Evolutionary conservation across 148 eudicot genomes (phyloP).

Genomic region (Rhododendron ovatum): DNA sequence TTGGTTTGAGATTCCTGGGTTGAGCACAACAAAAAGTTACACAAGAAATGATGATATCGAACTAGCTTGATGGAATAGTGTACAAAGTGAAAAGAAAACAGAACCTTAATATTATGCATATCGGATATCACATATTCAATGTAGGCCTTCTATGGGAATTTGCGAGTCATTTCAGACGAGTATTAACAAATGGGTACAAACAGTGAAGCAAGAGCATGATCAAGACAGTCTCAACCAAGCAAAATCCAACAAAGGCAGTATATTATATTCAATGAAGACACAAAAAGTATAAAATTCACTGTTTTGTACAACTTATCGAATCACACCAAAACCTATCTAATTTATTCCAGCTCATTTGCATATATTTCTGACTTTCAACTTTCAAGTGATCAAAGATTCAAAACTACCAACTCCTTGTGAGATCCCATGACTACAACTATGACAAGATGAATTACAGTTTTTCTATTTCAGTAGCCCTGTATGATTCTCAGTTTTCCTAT

Average conservation of each 20-base stretch:
- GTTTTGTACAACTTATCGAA: not conserved
- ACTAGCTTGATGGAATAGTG: not conserved
- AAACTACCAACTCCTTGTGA: not conserved
- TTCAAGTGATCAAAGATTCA: not conserved
- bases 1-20: not conserved
- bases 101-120: not conserved
- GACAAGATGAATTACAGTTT: not conserved
- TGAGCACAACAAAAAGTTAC: not conserved
- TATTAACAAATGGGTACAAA: not conserved
- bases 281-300: not conserved
- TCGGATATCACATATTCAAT: not conserved
- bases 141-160: not conserved
- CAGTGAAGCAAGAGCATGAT: not conserved
- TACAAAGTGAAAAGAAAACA: not conserved
- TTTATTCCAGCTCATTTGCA: not conserved
- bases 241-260: not conserved
- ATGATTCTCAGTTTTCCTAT: not conserved
- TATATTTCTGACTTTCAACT: not conserved
- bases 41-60: not conserved
- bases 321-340: not conserved
- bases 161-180: not conserved
- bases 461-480: not conserved
- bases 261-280: not conserved
- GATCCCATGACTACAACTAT: not conserved
- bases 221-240: not conserved